Evolutionary conservation across 108 stramenopile genomes (phyloP).

Genomic region (Stephanodiscus triporus): DNA sequence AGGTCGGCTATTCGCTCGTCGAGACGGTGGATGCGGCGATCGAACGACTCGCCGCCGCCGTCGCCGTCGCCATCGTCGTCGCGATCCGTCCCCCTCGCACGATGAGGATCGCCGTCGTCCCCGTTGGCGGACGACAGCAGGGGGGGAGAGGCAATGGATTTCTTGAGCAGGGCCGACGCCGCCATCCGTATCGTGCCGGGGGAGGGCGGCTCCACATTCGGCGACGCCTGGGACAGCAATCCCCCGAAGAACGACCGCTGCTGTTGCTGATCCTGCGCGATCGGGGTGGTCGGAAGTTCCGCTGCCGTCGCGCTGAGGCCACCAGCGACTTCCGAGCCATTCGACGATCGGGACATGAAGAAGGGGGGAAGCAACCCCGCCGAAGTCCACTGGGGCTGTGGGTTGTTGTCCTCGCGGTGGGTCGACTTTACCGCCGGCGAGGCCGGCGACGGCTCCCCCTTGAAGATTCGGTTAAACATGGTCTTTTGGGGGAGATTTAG

Average conservation of each 20-base stretch:
- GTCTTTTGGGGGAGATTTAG: too few relatives aligned
- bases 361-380: too few relatives aligned
- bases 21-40: conserved; percentile 28
- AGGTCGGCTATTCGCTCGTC: conserved; percentile 38
- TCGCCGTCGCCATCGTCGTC: background rate
- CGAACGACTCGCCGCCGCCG: conserved; percentile 19
- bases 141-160: conserved; percentile 22
- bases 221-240: background rate
- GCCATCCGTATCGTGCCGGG: conserved; percentile 39
- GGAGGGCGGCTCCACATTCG: background rate
- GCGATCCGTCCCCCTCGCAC: background rate
- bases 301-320: too few relatives aligned
- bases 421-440: too few relatives aligned
- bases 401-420: too few relatives aligned
- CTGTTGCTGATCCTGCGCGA: background rate
- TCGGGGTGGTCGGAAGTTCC: background rate
- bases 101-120: background rate
- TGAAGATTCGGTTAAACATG: too few relatives aligned
- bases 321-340: too few relatives aligned
- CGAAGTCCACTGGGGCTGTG: too few relatives aligned
- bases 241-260: background rate
- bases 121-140: background rate
- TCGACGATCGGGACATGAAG: too few relatives aligned
- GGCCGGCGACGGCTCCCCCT: too few relatives aligned
- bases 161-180: conserved; percentile 24